Conservation (phyloP, 2,329 filamentous ascomycete species). For the Gyromitra esculenta region DNA sequence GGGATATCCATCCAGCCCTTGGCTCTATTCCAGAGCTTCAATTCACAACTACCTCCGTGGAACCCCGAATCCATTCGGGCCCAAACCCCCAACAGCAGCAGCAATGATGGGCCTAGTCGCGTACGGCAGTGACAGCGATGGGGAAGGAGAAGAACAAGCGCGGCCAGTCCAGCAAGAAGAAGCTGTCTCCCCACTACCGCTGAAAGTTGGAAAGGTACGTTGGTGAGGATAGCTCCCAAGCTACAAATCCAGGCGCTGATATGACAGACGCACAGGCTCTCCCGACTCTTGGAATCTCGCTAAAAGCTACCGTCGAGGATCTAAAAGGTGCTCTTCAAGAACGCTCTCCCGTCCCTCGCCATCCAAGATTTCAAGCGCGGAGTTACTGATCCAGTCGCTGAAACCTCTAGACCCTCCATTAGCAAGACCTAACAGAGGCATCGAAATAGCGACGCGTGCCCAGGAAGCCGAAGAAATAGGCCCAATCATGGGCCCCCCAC, state of each 20-base stretch:
- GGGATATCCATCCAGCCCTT: not conserved
- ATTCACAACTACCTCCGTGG: not conserved
- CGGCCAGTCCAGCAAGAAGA: slow-evolving; percentile 46
- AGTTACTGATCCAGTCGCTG: slow-evolving; percentile 32
- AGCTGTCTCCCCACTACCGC: slow-evolving; percentile 12
- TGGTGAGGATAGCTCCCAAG: slow-evolving; percentile 53
- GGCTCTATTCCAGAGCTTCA: slow-evolving; percentile 29
- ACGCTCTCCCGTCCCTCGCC: slow-evolving; percentile 32
- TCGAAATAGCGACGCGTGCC: slow-evolving; percentile 27
- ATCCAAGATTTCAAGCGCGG: slow-evolving; percentile 10
- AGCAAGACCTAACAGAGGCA: not conserved
- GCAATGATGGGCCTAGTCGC: slow-evolving; percentile 59
- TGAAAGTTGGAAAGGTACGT: slow-evolving; percentile 43
- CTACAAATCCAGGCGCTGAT: slow-evolving; percentile 40
- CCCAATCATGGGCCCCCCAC: slow-evolving; percentile 52
- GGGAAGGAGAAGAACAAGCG: slow-evolving; percentile 58
- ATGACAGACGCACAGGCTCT: slow-evolving; percentile 39
- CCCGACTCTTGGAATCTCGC: slow-evolving; percentile 46
- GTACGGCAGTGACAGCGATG: slow-evolving; percentile 62
- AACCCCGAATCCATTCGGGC: not conserved
- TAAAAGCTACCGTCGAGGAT: slow-evolving; percentile 26
- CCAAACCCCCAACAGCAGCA: slow-evolving; percentile 4
- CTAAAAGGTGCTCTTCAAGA: slow-evolving; percentile 37
- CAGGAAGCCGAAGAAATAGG: slow-evolving; percentile 46
- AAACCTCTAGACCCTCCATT: not conserved